Percentiles rank a stretch among this genome's conserved stretches.
phyloP scores from a whole-genome alignment of 441 rosid genomes.

The Pelargonium myrrhifolium region DNA sequence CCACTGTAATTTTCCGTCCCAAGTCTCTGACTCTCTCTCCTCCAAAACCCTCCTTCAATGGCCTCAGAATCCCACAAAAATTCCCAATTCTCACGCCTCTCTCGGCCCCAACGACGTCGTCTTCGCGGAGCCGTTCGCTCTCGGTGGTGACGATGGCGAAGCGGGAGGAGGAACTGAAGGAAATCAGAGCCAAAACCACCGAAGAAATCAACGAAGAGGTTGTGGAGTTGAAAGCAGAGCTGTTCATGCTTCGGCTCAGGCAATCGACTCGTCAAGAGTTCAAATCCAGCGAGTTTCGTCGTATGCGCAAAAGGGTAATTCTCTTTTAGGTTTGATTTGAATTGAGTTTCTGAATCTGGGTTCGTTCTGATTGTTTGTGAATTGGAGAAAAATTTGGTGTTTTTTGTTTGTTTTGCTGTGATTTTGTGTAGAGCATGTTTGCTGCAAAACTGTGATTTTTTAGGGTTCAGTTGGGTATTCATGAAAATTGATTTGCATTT shows the following conservation, averaged over 20 bases:
- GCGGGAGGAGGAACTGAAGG: constrained; percentile 68
- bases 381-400: background rate
- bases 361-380: constrained; percentile 2
- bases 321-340: background rate
- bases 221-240: constrained; percentile 81
- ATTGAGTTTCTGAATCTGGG: background rate
- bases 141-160: constrained; percentile 75
- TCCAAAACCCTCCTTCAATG: constrained; percentile 44
- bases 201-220: constrained; percentile 81
- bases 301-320: constrained; percentile 76
- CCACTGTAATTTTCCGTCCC: constrained; percentile 29
- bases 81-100: constrained; percentile 22
- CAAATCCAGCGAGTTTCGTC: constrained; percentile 80
- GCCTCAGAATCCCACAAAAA: constrained; percentile 35
- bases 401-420: background rate
- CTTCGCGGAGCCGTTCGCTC: constrained; percentile 20
- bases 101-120: constrained; percentile 18
- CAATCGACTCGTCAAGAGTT: constrained; percentile 78
- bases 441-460: too few species aligned
- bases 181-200: constrained; percentile 56
- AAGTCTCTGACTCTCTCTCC: constrained; percentile 22
- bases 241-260: constrained; percentile 81
- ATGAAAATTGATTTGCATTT: too few species aligned
- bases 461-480: too few species aligned
- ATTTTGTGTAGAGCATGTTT: background rate